A percentile compares a stretch with the other conserved stretches of the same genome.
phyloP scores from a whole-genome alignment of 345 rosid genomes.

The Pelargonium nanum region DNA sequence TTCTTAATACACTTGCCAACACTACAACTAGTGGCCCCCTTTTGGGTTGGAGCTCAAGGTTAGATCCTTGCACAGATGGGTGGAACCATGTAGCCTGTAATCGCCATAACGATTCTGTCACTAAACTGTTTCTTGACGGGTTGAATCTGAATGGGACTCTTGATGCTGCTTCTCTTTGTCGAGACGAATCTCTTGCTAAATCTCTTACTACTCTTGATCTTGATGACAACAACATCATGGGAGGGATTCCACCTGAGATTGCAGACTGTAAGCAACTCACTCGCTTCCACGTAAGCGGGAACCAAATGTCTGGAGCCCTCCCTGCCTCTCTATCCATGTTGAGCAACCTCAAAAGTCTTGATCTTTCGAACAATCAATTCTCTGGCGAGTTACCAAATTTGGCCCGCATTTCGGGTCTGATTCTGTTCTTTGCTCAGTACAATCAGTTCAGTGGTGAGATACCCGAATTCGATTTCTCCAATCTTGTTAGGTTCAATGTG shows the following conservation, averaged over 20 bases:
- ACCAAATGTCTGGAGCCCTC: conserved; percentile 30
- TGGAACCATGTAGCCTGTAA: conserved; percentile 31
- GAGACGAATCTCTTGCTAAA: conserved; percentile 17
- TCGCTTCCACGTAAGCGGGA: conserved; percentile 25
- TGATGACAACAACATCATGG: conserved; percentile 22
- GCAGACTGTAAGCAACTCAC: conserved; percentile 31
- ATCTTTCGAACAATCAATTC: conserved; percentile 38
- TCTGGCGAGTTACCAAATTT: conserved; percentile 34
- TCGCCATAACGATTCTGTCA: conserved; percentile 16
- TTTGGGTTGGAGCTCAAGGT: conserved; percentile 22
- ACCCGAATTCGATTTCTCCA: conserved; percentile 33
- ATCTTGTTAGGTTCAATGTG: conserved; percentile 36
- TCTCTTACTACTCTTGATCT: conserved; percentile 26
- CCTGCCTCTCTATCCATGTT: conserved; percentile 28
- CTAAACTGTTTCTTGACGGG: conserved; percentile 13
- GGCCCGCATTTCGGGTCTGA: conserved; percentile 29
- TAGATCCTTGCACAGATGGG: conserved; percentile 36
- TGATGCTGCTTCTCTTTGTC: conserved; percentile 33
- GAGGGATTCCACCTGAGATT: conserved; percentile 27
- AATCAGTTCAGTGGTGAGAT: conserved; percentile 39
- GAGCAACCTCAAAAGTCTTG: conserved; percentile 29
- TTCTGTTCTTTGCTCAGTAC: conserved; percentile 26
- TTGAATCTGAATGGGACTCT: conserved; percentile 31
- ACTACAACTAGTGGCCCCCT: conserved; percentile 13
- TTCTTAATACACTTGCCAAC: conserved; percentile 24